Evolutionary conservation across 495 filamentous ascomycete species (phyloP).

Genomic region (Aspergillus saccharolyticus): DNA sequence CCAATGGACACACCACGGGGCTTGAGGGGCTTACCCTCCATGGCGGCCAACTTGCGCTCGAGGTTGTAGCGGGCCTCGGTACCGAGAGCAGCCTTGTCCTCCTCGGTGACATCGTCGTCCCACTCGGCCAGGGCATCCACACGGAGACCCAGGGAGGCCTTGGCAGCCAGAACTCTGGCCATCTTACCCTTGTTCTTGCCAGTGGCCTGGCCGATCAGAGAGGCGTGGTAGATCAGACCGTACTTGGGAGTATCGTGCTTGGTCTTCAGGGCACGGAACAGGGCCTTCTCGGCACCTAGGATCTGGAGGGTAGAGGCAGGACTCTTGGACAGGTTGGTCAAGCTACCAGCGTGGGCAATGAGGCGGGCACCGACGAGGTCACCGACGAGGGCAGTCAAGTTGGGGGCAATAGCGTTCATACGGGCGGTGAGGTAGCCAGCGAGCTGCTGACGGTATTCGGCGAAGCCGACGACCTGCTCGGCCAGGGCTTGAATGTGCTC

Average conservation of each 20-base stretch:
- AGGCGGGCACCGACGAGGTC: slow-evolving; percentile 92
- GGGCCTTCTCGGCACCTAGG: slow-evolving; percentile 95
- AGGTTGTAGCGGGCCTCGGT: slow-evolving; percentile 68
- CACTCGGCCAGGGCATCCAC: slow-evolving; percentile 86
- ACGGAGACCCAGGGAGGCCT: slow-evolving; percentile 86
- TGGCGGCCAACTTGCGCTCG: slow-evolving; percentile 73
- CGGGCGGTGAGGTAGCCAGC: slow-evolving; percentile 83
- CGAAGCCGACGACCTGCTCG: slow-evolving; percentile 85
- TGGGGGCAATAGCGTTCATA: slow-evolving; percentile 96
- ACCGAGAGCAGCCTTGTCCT: slow-evolving; percentile 76
- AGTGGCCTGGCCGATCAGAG: slow-evolving; percentile 90
- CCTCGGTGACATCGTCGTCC: slow-evolving; percentile 74
- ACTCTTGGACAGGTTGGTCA: slow-evolving; percentile 94
- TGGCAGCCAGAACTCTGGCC: slow-evolving; percentile 89
- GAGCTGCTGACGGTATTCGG: slow-evolving; percentile 83
- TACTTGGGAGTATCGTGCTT: slow-evolving; percentile 99
- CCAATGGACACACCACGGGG: slow-evolving; percentile 69
- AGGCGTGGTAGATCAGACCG: slow-evolving; percentile 97
- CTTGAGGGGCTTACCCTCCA: slow-evolving; percentile 88
- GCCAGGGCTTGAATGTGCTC: slow-evolving; percentile 86
- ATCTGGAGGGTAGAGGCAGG: slow-evolving; percentile 96
- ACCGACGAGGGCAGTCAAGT: slow-evolving; percentile 88
- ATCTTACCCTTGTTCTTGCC: slow-evolving; percentile 99
- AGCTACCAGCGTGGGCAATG: slow-evolving; percentile 90
- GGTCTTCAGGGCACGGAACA: slow-evolving; percentile 97